Conservation (phyloP, 2,329 filamentous ascomycete species). For the Leptographium lundbergii region DNA sequence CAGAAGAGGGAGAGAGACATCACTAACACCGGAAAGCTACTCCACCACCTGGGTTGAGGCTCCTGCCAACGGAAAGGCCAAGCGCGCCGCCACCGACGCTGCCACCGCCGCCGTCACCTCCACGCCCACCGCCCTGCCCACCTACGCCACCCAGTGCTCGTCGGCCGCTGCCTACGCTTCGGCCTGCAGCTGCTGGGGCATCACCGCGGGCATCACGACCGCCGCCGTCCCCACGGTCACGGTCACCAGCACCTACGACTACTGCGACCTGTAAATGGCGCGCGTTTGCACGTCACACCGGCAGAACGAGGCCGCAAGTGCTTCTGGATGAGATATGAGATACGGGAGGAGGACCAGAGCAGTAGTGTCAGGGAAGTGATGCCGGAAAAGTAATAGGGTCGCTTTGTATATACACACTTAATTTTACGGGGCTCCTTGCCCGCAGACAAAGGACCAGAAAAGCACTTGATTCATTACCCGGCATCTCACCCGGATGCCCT, state of each 20-base stretch:
- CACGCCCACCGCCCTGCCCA: constrained; percentile 21
- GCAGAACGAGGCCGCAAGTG: neutral
- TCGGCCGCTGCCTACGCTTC: constrained; percentile 23
- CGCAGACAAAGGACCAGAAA: too few relatives aligned
- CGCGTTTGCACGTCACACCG: neutral
- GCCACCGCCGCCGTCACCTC: constrained; percentile 25
- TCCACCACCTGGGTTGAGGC: constrained; percentile 7
- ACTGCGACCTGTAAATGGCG: constrained; percentile 21
- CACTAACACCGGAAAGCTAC: constrained; percentile 1
- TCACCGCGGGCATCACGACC: constrained; percentile 26
- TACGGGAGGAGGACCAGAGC: neutral
- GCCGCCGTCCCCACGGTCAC: constrained; percentile 26
- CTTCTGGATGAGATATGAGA: neutral
- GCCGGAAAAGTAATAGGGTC: too few relatives aligned
- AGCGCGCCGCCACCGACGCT: too few relatives aligned
- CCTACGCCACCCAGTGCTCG: constrained; percentile 27
- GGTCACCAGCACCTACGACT: constrained; percentile 27
- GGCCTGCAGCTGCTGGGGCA: constrained; percentile 32
- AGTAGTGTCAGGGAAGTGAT: neutral
- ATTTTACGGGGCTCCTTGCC: too few relatives aligned
- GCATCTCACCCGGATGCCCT: too few relatives aligned
- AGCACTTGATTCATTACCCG: too few relatives aligned
- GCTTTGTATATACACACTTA: too few relatives aligned
- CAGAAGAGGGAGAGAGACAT: neutral
- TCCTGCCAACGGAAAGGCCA: too few relatives aligned